Evolutionary conservation across 495 filamentous ascomycete genomes (phyloP), one percentile per base, ranked within the genome.

Genomic region (Barbatosphaeria neglecta): DNA sequence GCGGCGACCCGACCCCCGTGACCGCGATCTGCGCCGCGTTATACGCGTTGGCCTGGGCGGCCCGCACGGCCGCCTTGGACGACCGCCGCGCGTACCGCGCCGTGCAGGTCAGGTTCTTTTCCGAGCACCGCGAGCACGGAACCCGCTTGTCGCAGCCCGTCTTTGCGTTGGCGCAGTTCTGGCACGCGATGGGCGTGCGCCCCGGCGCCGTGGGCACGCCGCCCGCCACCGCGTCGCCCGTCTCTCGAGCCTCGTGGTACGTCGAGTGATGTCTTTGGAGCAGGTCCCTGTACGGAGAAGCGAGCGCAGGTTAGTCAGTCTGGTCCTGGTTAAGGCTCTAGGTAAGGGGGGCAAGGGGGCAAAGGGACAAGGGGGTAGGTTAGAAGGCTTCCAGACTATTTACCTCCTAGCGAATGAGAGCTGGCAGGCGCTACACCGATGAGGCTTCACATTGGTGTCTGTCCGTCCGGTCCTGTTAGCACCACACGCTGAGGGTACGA

Each of bases 381-480:
- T 3, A 31, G 27, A 31, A 13, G 27, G 15, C 9, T 22, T 24
- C 22, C n/a, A 44, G 22, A 33, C 43, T 45, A 58, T 70, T 42
- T 66, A 75, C 79, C 74, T 71, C 60, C 79, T 60, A 50, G 75
- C 66, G 60, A 81, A 83, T n/a, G 70, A 74, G 46, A 83, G 69
- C 47, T 76, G 71, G 40, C 80, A 83, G 11, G 64, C 65, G 46
- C 61, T 64, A 51, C 80, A 83, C 52, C 70, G 68, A 55, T 79
- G 72, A 2, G 80, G 80, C 55, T 82, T 83, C 25, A 81, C 73
- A 52, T 80, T 76, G 43, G 79, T 83, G 56, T 83, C 79, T 82
- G 58, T 44, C 20, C 20, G 5, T 9, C 33, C 33, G 17, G 6
- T 10, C 16, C 15, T 2, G 24, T 27, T 18, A 53, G 69, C 40